Evolutionary conservation across 768 basidiomycete species (phyloP).

Genomic region (Suillus bovinus): DNA sequence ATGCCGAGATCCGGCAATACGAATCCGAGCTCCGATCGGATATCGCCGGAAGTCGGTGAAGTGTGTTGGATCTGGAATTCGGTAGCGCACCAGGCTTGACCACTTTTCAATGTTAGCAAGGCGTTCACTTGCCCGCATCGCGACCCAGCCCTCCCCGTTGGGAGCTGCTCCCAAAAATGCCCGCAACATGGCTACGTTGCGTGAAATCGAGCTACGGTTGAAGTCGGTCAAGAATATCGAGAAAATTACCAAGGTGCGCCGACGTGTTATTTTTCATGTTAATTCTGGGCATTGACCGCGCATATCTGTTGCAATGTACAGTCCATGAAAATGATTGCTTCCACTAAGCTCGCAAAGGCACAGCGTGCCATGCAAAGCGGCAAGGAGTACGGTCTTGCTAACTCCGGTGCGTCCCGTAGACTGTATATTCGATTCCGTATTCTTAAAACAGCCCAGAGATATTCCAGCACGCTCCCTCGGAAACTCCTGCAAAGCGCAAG

Average conservation of each 20-base stretch:
- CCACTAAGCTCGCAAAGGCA: constrained; percentile 93
- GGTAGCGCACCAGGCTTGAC: constrained; percentile 16
- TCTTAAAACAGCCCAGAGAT: constrained; percentile 58
- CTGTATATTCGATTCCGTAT: constrained; percentile 10
- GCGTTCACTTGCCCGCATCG: constrained; percentile 46
- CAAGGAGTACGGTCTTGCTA: constrained; percentile 91
- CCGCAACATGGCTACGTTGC: constrained; percentile 95
- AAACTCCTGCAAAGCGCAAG: constrained; percentile 69
- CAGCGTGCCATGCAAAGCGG: constrained; percentile 91
- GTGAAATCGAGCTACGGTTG: constrained; percentile 94
- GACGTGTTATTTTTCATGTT: constrained; percentile 17
- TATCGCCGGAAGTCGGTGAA: constrained; percentile 40
- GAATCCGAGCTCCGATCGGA: constrained; percentile 28
- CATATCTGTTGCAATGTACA: constrained; percentile 31
- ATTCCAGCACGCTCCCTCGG: constrained; percentile 74
- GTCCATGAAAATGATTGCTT: constrained; percentile 99
- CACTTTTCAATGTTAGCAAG: constrained; percentile 48
- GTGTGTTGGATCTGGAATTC: constrained; percentile 11
- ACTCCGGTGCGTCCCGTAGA: constrained; percentile 59
- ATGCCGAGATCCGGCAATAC: constrained; percentile 31
- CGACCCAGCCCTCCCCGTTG: constrained; percentile 39
- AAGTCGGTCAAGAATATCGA: constrained; percentile 98
- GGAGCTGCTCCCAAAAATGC: constrained; percentile 47
- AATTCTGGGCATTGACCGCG: constrained; percentile 1
- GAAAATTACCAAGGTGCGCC: constrained; percentile 96